Evolutionary conservation across 192 early-diverging fungal species (phyloP), one percentile per base, ranked within the genome.

Genomic region (Spizellomyces punctatus): DNA sequence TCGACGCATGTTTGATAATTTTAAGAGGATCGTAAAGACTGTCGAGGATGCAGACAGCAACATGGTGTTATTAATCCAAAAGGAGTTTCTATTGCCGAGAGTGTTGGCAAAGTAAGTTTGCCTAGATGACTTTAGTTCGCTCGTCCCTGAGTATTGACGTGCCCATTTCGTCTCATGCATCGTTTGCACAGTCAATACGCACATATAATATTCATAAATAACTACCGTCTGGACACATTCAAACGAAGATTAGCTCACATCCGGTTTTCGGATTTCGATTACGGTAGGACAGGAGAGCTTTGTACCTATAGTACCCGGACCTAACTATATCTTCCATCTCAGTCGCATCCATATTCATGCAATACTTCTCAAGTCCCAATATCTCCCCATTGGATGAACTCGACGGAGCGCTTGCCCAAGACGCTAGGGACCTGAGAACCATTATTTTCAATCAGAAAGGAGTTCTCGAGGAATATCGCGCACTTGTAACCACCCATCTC

Each of bases 1-100:
- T 50, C 19, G 80, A 17, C 64, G 85, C 8, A 83, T 85, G 82
- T 88, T 90, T 81, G 89, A 90, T 45, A 90, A 90, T 66, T 57
- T 89, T n/a, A 88, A 84, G 73, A 67, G 89, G 47, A 82, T 90
- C 36, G 84, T 77, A 60, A 89, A 87, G 63, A 64, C 77, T 42
- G 74, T 84, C 0, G 86, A 89, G 52, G 89, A 90, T 74, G 66
- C 73, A 42, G 83, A 87, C 17, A 81, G 83, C 36, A 78, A 82
- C 54, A 82, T 88, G 22, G 72, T 76, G 49, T 57, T 64, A 49
- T 66, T 78, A 3, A 78, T 89, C n/a, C 76, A 73, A 59, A 54
- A 57, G 45, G 78, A 83, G 44, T 88, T 86, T n/a, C 69, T 84
- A 67, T 67, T 86, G 63, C 62, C 80, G 48, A 80, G 73, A 73